Evolutionary conservation across 306 rosid species (phyloP), one percentile per base, ranked within the genome.

Genomic region (Rosa persica): DNA sequence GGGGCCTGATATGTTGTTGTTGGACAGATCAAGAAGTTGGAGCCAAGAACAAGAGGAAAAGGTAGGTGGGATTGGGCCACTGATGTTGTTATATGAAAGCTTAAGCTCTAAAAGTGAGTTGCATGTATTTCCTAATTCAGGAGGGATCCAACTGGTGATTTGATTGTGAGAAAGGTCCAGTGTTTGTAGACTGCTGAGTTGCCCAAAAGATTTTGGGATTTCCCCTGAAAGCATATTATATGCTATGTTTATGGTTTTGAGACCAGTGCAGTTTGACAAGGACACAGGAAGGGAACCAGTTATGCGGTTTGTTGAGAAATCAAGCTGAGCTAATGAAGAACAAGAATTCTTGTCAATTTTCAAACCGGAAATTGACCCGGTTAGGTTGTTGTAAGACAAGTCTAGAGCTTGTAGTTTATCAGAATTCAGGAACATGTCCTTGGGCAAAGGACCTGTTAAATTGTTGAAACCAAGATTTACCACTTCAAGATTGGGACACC

Each of bases 141-240:
- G 75, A 78, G 98, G 98, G 79, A 94, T 89, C 98, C 98, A 94
- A 22, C 97, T 94, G 49, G 81, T 89, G 48, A 94, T 82, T 78
- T 88, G 96, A 79, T 94, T 94, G 25, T 77, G 87, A 46, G 98
- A 90, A 75, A 94, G 93, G 84, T 94, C 98, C 78, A 94, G 47
- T 72, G 75, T 83, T 73, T 92, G 92, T 8, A 94, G 51, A 36
- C 89, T 89, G 44, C 44, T 85, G 22, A 94, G 81, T 69, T 86
- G 85, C 40, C 98, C 98, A 20, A 94, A 84, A 72, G 87, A 72
- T 74, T 80, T 86, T 34, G 98, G 98, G 79, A 94, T 88, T 77
- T 83, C 92, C 75, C 96, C 96, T 8, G 89, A 78, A 13, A 94
- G 76, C 68, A 76, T 71, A 84, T 94, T 94, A 64, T 38, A 20